phyloP scores from a whole-genome alignment of 306 rosid genomes.

The Abrus pulchellus region DNA sequence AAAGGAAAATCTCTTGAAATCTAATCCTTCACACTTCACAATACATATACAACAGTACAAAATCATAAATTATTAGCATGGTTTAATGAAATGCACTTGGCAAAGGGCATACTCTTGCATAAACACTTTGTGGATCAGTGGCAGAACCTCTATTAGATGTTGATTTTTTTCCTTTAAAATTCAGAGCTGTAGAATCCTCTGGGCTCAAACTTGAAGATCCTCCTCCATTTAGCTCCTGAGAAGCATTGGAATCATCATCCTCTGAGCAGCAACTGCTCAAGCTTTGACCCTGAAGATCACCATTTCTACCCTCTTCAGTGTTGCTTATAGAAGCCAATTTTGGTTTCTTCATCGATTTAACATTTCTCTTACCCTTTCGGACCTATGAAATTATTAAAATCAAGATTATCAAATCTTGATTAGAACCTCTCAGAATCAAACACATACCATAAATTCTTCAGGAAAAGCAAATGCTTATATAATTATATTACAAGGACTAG shows the following conservation, averaged over 20 bases:
- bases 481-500: neutral
- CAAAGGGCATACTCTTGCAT: slow-evolving; percentile 76
- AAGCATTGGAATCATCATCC: slow-evolving; percentile 72
- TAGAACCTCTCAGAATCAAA: slow-evolving; percentile 2
- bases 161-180: slow-evolving; percentile 66
- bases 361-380: slow-evolving; percentile 55
- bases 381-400: slow-evolving; percentile 50
- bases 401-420: slow-evolving; percentile 25
- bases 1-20: slow-evolving; percentile 29
- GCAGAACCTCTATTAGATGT: slow-evolving; percentile 71
- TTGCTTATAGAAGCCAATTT: slow-evolving; percentile 54
- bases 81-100: slow-evolving; percentile 18
- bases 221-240: slow-evolving; percentile 62
- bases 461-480: slow-evolving; percentile 31
- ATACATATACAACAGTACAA: slow-evolving; percentile 7
- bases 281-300: slow-evolving; percentile 56
- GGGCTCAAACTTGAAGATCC: slow-evolving; percentile 57
- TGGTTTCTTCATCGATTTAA: slow-evolving; percentile 61
- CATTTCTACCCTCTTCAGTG: slow-evolving; percentile 58
- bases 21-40: slow-evolving; percentile 14
- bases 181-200: slow-evolving; percentile 39
- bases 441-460: neutral
- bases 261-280: slow-evolving; percentile 74
- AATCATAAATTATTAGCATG: slow-evolving; percentile 9
- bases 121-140: slow-evolving; percentile 83